phyloP scores from a whole-genome alignment of 805 yeast species.

The Hanseniaspora nectarophila region DNA sequence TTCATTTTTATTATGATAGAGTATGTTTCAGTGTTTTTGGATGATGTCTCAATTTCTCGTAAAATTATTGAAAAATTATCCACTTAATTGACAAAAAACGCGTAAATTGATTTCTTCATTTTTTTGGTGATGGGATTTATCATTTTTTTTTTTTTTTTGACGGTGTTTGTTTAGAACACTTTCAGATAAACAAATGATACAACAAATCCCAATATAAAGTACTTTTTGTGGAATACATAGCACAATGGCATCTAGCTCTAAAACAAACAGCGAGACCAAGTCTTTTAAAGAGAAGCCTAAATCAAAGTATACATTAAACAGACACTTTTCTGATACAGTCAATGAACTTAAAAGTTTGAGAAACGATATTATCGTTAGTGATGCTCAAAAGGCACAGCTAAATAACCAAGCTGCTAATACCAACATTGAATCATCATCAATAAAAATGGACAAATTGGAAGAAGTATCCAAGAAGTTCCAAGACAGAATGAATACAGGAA shows the following conservation, averaged over 20 bases:
- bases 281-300: not conserved
- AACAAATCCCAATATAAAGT: not conserved
- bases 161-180: no score
- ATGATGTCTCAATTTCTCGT: no score
- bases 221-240: not conserved
- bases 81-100: no score
- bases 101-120: not conserved
- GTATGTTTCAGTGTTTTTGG: not conserved
- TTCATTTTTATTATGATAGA: not conserved
- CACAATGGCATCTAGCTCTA: not conserved
- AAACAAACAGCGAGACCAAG: not conserved
- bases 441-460: conserved; percentile 4
- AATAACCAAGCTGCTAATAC: not conserved
- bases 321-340: conserved; percentile 8
- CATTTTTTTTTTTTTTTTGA: no score
- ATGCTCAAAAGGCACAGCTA: not conserved
- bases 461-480: conserved; percentile 3
- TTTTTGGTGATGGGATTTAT: no score
- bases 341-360: conserved; percentile 6
- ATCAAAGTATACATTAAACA: not conserved
- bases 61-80: no score
- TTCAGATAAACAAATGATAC: not conserved
- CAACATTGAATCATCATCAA: not conserved
- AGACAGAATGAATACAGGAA: conserved; percentile 2
- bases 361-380: not conserved